Conservation (phyloP, 139 green algal genomes). For the Chlamydomonas incerta region DNA sequence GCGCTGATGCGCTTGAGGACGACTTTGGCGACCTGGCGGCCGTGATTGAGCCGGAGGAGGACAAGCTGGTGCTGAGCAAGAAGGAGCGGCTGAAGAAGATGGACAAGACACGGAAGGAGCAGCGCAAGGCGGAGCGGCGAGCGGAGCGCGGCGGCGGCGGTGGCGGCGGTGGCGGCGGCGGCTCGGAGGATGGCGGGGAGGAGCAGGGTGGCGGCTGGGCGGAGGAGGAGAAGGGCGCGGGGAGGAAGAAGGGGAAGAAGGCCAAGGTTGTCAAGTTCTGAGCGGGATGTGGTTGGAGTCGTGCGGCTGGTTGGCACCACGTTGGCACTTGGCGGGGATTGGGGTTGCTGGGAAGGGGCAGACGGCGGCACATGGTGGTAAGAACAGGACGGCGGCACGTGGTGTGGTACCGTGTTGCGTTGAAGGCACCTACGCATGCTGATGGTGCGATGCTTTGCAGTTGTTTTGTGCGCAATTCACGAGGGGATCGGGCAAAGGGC, state of each 20-base stretch:
- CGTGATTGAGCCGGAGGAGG: constrained; percentile 41
- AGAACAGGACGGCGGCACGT: too few species aligned
- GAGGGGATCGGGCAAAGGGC: too few species aligned
- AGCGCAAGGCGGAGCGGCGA: constrained; percentile 10
- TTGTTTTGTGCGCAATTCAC: too few species aligned
- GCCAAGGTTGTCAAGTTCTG: constrained; percentile 33
- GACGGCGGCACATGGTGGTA: too few species aligned
- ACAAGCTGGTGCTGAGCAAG: constrained; percentile 39
- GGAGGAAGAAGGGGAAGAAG: not conserved
- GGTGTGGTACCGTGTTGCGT: too few species aligned
- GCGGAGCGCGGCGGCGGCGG: not conserved
- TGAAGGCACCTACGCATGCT: too few species aligned
- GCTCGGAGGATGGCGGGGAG: not conserved
- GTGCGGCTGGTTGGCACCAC: too few species aligned
- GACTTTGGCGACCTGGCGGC: constrained; percentile 20
- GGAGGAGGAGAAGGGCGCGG: not conserved
- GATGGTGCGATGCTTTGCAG: too few species aligned
- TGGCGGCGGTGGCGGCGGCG: not conserved
- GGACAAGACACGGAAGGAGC: not conserved
- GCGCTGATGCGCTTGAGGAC: constrained; percentile 35
- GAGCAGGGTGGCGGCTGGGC: not conserved
- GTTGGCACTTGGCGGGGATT: too few species aligned
- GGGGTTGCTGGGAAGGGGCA: too few species aligned
- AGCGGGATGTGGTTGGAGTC: too few species aligned
- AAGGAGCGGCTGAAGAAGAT: constrained; percentile 40